Evolutionary conservation across 192 early-diverging fungal genomes (phyloP), one percentile per base, ranked within the genome.

Genomic region (Spinellus fusiger): DNA sequence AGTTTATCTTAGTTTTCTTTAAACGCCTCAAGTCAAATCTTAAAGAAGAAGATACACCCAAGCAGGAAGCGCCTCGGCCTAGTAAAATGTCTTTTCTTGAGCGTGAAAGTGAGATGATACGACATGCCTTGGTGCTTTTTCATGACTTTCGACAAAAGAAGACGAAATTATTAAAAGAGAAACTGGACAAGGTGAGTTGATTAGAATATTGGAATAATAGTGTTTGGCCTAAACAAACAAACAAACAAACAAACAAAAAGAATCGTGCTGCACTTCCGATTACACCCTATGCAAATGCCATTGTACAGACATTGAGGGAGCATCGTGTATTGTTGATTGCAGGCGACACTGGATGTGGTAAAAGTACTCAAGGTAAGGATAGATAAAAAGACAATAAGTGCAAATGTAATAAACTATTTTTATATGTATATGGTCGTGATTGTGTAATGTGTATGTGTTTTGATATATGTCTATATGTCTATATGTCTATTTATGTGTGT

Each of bases 271-370:
- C 73, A 16, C 70, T 91, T 3, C 89, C 89, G 4, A 85, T 89
- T 18, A 81, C 81, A 48, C 56, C 80, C 2, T 86, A 77, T 65
- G 77, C 81, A 49, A 70, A 83, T 49, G 64, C 74, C 18, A 82
- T 91, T 50, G 72, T 84, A 4, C 69, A 80, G 26, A 73, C 83
- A 4, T 77, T 91, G 8, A 62, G 70, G 28, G 55, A 70, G 7
- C 76, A 91, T 52, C 61, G 75, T 0, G 79, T 89, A 1, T 63
- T 89, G 1, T 73, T 91, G 47, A 82, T 91, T 9, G 86, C 86
- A 23, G 87, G 86, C 50, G 85, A 89, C 18, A 88, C 86, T 15
- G 86, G 86, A 26, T 85, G 84, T 34, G 86, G 86, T 59, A 88
- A 88, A 64, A 77, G 72, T 51, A 87, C 86, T 1, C 80, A 81